Conservation (phyloP, 495 filamentous ascomycete species). For the Parathielavia hyrcaniae region DNA sequence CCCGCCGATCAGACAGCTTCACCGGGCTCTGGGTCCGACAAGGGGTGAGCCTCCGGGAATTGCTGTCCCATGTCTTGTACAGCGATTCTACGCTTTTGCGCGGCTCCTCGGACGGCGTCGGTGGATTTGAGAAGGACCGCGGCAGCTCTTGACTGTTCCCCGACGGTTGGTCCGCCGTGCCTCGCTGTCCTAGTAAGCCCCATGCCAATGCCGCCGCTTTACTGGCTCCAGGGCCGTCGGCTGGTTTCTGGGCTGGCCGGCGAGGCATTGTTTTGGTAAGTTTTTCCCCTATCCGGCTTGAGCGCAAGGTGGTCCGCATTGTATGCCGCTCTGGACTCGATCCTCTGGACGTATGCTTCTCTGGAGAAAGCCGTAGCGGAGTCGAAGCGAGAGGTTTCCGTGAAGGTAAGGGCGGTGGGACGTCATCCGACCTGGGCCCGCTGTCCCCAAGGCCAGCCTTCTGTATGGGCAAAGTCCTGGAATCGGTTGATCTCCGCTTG, state of each 20-base stretch:
- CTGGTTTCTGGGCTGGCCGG: slow-evolving; percentile 24
- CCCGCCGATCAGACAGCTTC: slow-evolving; percentile 21
- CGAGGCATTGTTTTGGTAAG: slow-evolving; percentile 47
- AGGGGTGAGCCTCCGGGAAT: slow-evolving; percentile 39
- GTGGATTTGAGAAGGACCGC: slow-evolving; percentile 19
- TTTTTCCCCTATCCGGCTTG: slow-evolving; percentile 54
- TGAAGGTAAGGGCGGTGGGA: slow-evolving; percentile 32
- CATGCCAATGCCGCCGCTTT: slow-evolving; percentile 88
- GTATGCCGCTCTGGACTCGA: slow-evolving; percentile 77
- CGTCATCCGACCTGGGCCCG: slow-evolving; percentile 17
- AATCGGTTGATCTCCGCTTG: slow-evolving; percentile 47
- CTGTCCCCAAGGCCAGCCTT: slow-evolving; percentile 30
- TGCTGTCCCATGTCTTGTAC: slow-evolving; percentile 39
- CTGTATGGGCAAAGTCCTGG: slow-evolving; percentile 49
- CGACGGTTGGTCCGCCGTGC: slow-evolving; percentile 6
- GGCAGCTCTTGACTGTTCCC: slow-evolving; percentile 10
- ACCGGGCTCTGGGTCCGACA: slow-evolving; percentile 23
- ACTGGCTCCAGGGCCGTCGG: slow-evolving; percentile 54
- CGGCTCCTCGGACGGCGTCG: slow-evolving; percentile 22
- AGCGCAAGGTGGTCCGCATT: slow-evolving; percentile 78
- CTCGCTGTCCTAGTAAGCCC: slow-evolving; percentile 44
- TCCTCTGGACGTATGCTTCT: slow-evolving; percentile 51
- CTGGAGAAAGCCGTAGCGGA: slow-evolving; percentile 22
- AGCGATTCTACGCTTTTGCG: slow-evolving; percentile 28
- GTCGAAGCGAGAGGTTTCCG: slow-evolving; percentile 20